Evolutionary conservation across 2,329 filamentous ascomycete genomes (phyloP), one percentile per base, ranked within the genome.

Genomic region (Penicillium sp.): DNA sequence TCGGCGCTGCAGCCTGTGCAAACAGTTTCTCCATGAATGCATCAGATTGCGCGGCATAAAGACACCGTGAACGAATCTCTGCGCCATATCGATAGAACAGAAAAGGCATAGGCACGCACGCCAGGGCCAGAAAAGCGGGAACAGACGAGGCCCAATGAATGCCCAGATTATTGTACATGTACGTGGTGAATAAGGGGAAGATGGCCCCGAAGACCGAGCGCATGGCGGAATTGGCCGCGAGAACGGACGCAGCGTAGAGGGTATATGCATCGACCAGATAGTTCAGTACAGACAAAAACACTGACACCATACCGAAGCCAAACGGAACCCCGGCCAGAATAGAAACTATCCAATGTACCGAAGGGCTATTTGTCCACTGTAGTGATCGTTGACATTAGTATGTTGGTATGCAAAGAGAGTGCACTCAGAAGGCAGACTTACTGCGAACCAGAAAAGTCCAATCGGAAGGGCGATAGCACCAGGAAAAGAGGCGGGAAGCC

Each of bases 401-500:
- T 4, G 65, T 70, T 8, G 69, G 66, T 48, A 74, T 65, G 52
- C 3, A 23, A 21, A 9, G 18, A 18, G 33, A 38, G 5, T n/a
- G 83, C 6, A 84, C 71, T 16, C 80, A 78, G 43, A 82, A 66
- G 0, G 83, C 82, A 42, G 85, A 43, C 40, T 12, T 43, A 43
- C 40, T 1, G 74, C 77, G 58, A 78, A 79, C 75, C 76, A 78
- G 65, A 80, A 78, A 3, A 79, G 66, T 2, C 74, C 69, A 35
- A 75, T 64, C 0, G 80, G 79, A 9, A 82, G 73, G 16, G 72
- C 68, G 23, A 82, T 72, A 52, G 74, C 76, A 28, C 78, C 78
- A 3, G 79, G 59, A 60, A 81, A 77, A 48, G 72, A 75, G 9
- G 79, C 75, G 3, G 79, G 78, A 3, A 83, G 67, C 48, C 79